Conservation (phyloP, 352 stramenopile species). For the Phytophthora aleatoria region DNA sequence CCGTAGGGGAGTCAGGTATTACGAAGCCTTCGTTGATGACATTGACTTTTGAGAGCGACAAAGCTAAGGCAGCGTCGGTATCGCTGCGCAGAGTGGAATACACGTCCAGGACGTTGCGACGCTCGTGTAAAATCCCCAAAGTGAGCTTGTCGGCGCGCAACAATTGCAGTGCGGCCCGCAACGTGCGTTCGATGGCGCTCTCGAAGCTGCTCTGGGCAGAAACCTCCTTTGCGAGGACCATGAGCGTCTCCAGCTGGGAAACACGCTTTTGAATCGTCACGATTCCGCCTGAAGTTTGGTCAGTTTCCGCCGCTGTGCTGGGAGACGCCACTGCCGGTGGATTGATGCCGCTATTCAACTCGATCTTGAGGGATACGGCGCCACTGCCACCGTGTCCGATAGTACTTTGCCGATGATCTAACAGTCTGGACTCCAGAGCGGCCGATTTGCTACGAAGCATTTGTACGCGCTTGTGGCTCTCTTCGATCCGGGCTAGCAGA, state of each 20-base stretch:
- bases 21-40: conserved; percentile 65
- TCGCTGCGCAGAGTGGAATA: conserved; percentile 38
- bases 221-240: conserved; percentile 60
- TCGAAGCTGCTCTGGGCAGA: conserved; percentile 63
- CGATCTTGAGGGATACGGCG: conserved; percentile 4
- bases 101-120: conserved; percentile 60
- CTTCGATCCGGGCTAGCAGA: conserved; percentile 42
- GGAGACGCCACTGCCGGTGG: not conserved
- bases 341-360: not conserved
- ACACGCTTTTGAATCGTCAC: conserved; percentile 52
- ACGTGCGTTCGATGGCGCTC: conserved; percentile 56
- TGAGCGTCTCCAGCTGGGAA: conserved; percentile 61
- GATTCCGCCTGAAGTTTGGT: conserved; percentile 27
- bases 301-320: not conserved
- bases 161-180: conserved; percentile 57
- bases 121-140: conserved; percentile 62
- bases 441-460: conserved; percentile 43
- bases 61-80: not conserved
- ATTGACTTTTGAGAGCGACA: conserved; percentile 22
- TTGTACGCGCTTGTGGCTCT: conserved; percentile 40
- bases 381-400: conserved; percentile 4
- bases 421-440: conserved; percentile 52
- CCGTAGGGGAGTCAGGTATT: conserved; percentile 58
- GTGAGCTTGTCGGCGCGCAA: conserved; percentile 71
- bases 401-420: conserved; percentile 50